Evolutionary conservation across 75 land plant species (phyloP).

Genomic region (Cryptomeria japonica): DNA sequence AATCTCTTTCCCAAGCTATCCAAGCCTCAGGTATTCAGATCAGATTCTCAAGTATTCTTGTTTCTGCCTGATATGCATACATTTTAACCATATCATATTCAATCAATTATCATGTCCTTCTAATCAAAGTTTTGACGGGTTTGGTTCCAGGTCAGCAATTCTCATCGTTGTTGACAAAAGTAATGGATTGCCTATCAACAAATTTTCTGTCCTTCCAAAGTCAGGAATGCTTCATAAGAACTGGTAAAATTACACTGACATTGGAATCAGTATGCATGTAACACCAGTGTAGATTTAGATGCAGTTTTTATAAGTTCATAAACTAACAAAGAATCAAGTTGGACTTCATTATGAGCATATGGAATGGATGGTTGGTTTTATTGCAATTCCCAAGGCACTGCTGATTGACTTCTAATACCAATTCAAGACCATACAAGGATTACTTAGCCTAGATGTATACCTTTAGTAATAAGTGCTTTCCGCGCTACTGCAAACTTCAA

Average conservation of each 20-base stretch:
- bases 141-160: slow-evolving; percentile 76
- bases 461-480: background rate
- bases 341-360: background rate
- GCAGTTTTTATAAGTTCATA: background rate
- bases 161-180: slow-evolving; percentile 59
- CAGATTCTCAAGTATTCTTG: background rate
- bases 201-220: slow-evolving; percentile 73
- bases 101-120: background rate
- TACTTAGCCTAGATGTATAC: background rate
- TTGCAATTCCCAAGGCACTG: background rate
- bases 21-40: slow-evolving; percentile 73
- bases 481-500: background rate
- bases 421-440: background rate
- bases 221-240: slow-evolving; percentile 87
- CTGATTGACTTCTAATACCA: background rate
- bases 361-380: background rate
- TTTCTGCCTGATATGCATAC: background rate
- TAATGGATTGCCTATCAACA: slow-evolving; percentile 64
- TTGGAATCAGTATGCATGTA: background rate
- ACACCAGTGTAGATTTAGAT: background rate
- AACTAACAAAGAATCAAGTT: background rate
- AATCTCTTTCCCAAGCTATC: slow-evolving; percentile 81
- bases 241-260: slow-evolving; percentile 43
- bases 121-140: slow-evolving; percentile 6
- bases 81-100: background rate